Evolutionary conservation across 108 stramenopile species (phyloP), one percentile per base, ranked within the genome.

Genomic region (Nannochloropsis oceanica): DNA sequence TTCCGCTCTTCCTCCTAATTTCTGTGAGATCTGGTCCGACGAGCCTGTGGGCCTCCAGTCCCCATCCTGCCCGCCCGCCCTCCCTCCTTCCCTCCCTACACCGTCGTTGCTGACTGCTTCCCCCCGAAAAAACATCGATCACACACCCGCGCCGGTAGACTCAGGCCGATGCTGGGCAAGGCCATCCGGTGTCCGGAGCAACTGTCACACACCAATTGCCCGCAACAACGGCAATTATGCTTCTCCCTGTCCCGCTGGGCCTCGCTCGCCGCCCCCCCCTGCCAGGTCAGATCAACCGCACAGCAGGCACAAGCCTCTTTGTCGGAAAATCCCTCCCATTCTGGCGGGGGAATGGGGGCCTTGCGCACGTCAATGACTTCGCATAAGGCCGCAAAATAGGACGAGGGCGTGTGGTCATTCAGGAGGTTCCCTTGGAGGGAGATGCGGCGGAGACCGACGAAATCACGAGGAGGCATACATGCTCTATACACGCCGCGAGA

Each of bases 211-310:
- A 97, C 95, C 44, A 99, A 92, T 34, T 90, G 87, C 22, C 98
- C 98, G 87, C 98, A 99, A 27, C 93, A 91, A 11, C 96, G 91
- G 84, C 98, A 99, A 85, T 97, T 96, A 85, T 99, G 95, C 88
- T 96, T 96, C 86, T 97, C 97, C 85, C 96, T 86, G 8, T 94
- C 94, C 83, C 93, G 93, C 85, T 97, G 96, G 12, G 97, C 95
- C 88, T 96, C 93, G 5, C 59, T 73, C 22, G 59, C 59, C 59
- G 59, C n/a, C 22, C 22, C 59, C 59, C 59, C 22, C 59, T 73
- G 59, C 59, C 59, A 73, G 9, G 59, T 73, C 59, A 98, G 97
- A 22, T 93, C 92, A 25, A 92, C 93, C 11, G 94, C 94, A 92
- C 96, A 96, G 82, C 95, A 96, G 44, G 91, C 88, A 87, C 92